These are phyloP conservation scores for Waltiozyma sp. DNA, from an alignment of 1,139 yeast genomes.

Conservation along the genomic window DNA sequence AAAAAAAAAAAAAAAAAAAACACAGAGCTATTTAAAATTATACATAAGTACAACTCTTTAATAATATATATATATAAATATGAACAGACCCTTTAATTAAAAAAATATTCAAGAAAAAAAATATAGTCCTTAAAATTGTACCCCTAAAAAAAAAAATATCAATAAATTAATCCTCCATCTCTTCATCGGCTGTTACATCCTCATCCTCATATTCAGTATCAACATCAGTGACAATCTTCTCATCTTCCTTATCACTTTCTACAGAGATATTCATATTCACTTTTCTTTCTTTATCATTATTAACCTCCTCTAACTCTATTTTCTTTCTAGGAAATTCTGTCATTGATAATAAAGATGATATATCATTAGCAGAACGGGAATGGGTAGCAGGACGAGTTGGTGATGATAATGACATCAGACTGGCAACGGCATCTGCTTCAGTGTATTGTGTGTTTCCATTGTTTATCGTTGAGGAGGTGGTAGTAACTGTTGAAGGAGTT, in stretches of 20 bases:
- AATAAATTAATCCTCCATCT: slow-evolving; percentile 1
- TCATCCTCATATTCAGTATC: slow-evolving; percentile 11
- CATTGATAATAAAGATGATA: slow-evolving; percentile 5
- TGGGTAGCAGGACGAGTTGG: slow-evolving; percentile 19
- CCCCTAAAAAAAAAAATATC: no score
- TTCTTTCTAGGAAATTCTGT: slow-evolving; percentile 11
- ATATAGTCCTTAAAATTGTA: no score
- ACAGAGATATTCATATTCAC: background rate
- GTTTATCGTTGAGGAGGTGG: slow-evolving; percentile 2
- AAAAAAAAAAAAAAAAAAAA: no score
- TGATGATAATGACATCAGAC: slow-evolving; percentile 34
- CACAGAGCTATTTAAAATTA: no score
- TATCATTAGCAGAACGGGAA: no score
- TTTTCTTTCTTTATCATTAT: no score
- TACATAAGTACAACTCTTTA: no score
- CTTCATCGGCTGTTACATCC: slow-evolving; percentile 3
- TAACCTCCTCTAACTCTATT: background rate
- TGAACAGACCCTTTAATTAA: no score
- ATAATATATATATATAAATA: no score
- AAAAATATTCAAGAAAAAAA: no score
- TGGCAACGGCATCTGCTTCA: slow-evolving; percentile 36
- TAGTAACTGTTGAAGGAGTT: background rate
- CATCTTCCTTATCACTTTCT: slow-evolving; percentile 3
- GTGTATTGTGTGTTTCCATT: slow-evolving; percentile 16
- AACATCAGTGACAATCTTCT: slow-evolving; percentile 9